Base-by-base conservation (phyloP, 2,329 filamentous ascomycete species). In the Echinosphaeria canescens region DNA sequence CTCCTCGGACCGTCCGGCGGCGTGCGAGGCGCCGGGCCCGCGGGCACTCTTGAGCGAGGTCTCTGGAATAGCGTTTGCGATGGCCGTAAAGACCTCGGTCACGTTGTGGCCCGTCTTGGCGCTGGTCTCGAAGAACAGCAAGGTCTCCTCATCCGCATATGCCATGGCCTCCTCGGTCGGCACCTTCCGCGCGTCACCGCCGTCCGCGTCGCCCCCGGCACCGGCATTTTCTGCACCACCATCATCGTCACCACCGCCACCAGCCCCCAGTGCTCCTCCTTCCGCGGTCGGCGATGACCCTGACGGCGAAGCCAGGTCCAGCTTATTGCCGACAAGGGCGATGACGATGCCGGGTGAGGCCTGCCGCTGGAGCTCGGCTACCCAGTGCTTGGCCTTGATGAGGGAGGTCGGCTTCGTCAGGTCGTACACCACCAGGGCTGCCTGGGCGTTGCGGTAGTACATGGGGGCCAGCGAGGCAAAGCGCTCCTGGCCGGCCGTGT, bases 401-500 rank as follows among this genome's bases (percentile, higher is more conserved):
- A 98, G 72, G 25, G 82, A 92, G 26, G 81, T 88, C 23, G 84
- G 78, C 53, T 95, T 95, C 34, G 88, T 98, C 41, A 98, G 73
- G 48, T 98, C 85, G 67, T 95, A 98, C 47, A 95, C 85, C 34
- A 98, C 85, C 38, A 98, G 76, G 10, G 88, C 88, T 35, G 84
- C 82, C 56, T 95, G 85, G 27, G 88, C 88, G 49, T 98, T 95
- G 53, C 85, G 82, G 61, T 95, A 95, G 65, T 98, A 98, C 88
- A 95, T 95, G 41, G 85, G 88, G 27, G 88, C 88, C 33, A 95
- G 69, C 27, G 79, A 90, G 40, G 85, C 85, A 47, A 95, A 98
- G 35, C 85, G 80, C 59, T 98, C 85, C 54, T 98, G 85, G 45
- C 85, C 85, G 23, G 88, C 85, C 11, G 85, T 95, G 58, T 98